A percentile compares a stretch with the other conserved stretches of the same genome.
These are phyloP conservation scores for Meredithiella fracta DNA, from an alignment of 2,329 filamentous ascomycete species.

Conservation along the genomic window DNA sequence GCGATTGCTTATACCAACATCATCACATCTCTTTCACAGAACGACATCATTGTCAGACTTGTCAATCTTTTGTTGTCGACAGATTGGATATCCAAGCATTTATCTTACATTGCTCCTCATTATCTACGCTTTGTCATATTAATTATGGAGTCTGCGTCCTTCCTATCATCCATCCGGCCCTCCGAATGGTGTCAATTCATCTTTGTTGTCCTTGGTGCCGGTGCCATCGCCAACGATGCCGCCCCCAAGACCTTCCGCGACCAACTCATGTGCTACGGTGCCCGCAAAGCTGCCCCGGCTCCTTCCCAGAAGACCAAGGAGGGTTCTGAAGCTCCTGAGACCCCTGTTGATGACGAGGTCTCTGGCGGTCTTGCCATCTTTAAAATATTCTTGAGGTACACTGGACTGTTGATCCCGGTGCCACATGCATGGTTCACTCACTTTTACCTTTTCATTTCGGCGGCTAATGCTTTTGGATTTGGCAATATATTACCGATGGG, in stretches of 20 bases:
- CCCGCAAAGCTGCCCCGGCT: slow-evolving; percentile 35
- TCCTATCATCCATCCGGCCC: slow-evolving; percentile 9
- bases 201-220: slow-evolving; percentile 9
- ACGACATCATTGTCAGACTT: too few relatives aligned
- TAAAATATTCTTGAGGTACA: slow-evolving; percentile 9
- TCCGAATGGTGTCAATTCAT: slow-evolving; percentile 14
- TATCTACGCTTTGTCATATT: background rate
- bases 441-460: slow-evolving; percentile 63
- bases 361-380: slow-evolving; percentile 3
- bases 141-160: background rate
- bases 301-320: slow-evolving; percentile 13
- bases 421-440: slow-evolving; percentile 82
- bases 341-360: background rate
- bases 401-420: slow-evolving; percentile 35
- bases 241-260: slow-evolving; percentile 22
- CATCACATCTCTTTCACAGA: too few relatives aligned
- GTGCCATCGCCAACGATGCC: slow-evolving; percentile 9
- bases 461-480: slow-evolving; percentile 55
- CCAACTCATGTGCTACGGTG: slow-evolving; percentile 27
- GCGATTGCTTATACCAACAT: too few relatives aligned
- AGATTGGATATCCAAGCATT: too few relatives aligned
- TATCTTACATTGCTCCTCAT: background rate
- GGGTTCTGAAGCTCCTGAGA: background rate
- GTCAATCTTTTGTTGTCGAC: too few relatives aligned
- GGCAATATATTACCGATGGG: slow-evolving; percentile 43